Conservation (phyloP, 345 rosid species). For the Atalantia buxifolia region DNA sequence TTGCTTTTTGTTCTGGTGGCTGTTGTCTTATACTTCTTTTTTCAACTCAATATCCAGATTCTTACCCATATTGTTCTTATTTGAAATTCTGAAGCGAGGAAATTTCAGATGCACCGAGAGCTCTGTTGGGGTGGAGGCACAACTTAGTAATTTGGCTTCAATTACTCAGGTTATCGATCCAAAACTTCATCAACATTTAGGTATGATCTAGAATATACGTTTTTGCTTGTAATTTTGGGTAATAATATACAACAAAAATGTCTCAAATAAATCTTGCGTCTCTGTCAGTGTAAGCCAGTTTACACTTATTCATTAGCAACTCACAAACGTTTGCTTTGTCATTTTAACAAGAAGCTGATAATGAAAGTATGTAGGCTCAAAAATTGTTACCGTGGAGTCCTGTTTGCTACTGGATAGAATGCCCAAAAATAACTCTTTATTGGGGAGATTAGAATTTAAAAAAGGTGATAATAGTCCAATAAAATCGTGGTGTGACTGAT, state of each 20-base stretch:
- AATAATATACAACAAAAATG: not conserved
- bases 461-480: not conserved
- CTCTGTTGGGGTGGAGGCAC: constrained; percentile 93
- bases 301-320: not conserved
- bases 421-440: not conserved
- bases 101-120: constrained; percentile 88
- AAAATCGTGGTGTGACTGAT: too few species aligned
- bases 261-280: not conserved
- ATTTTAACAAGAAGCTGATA: not conserved
- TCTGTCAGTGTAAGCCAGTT: not conserved
- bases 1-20: not conserved
- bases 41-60: constrained; percentile 17
- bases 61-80: constrained; percentile 28
- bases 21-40: constrained; percentile 13
- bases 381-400: not conserved
- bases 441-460: not conserved
- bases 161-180: constrained; percentile 93
- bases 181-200: constrained; percentile 94
- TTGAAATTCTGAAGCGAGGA: constrained; percentile 62
- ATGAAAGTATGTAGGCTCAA: not conserved
- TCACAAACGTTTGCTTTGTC: not conserved
- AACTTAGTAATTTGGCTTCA: constrained; percentile 77
- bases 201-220: constrained; percentile 33
- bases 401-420: not conserved
- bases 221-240: not conserved